phyloP scores from a whole-genome alignment of 2,329 filamentous ascomycete species.

The Fusarium pseudocircinatum region DNA sequence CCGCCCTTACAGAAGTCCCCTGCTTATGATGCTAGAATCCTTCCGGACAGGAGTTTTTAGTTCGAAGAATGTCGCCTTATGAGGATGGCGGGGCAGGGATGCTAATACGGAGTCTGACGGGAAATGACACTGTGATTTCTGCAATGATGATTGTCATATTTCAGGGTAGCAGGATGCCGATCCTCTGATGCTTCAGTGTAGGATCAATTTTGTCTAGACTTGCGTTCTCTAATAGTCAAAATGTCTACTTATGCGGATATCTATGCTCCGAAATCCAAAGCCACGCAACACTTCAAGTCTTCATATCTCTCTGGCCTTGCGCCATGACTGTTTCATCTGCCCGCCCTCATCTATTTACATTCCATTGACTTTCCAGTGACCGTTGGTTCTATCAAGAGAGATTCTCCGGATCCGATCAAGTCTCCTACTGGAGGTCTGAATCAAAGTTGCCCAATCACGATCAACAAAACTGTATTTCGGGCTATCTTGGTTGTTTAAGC shows the following conservation, averaged over 20 bases:
- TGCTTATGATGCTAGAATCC: background rate
- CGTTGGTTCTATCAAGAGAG: background rate
- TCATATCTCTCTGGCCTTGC: background rate
- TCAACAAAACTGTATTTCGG: background rate
- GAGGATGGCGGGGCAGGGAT: background rate
- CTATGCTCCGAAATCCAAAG: background rate
- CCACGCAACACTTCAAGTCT: background rate
- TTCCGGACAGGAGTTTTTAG: background rate
- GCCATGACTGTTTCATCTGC: background rate
- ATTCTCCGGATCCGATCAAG: background rate
- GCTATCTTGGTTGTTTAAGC: background rate
- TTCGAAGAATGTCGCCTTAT: background rate
- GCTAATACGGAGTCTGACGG: background rate
- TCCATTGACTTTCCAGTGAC: background rate
- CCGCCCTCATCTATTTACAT: background rate
- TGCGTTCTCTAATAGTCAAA: background rate
- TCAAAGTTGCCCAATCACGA: background rate
- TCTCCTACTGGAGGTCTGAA: background rate
- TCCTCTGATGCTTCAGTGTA: background rate
- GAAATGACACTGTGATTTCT: background rate
- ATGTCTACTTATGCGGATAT: background rate
- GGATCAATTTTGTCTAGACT: background rate
- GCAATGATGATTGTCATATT: background rate
- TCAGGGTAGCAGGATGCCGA: background rate
- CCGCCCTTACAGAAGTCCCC: background rate